Evolutionary conservation across 2,329 filamentous ascomycete genomes (phyloP), one percentile per base, ranked within the genome.

Genomic region (Talaromyces sp.): DNA sequence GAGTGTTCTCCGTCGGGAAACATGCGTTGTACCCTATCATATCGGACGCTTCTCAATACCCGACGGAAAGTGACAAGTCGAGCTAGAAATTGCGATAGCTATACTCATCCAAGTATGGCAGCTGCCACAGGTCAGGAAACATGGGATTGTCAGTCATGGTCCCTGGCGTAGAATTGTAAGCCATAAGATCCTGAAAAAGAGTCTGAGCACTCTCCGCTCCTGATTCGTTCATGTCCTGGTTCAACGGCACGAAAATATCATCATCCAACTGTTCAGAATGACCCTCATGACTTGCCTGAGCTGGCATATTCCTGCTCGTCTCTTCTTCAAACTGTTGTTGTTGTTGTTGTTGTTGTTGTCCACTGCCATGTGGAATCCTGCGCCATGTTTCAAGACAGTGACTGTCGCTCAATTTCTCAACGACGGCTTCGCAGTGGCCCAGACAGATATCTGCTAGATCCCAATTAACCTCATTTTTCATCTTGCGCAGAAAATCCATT

Each of bases 401-500:
- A 14, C 30, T 63, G 34, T 63, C 59, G 42, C 53, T 53, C 23
- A 63, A 28, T 42, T 66, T 68, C 16, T 64, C 62, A 6, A 67
- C 65, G 5, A 66, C 59, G 23, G 61, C 63, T 14, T 60, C 65
- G 44, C 65, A 67, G 54, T 65, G 66, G 18, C 60, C 59, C 9
- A 68, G 62, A 58, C 66, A 68, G 33, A 65, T 65, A 7, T 66
- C 64, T n/a, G 64, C 64, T 27, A 68, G 60, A 57, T 68, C 66
- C 66, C 66, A 68, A 18, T 65, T 63, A 10, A 62, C 56, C 28
- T 65, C 61, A 16, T 63, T 54, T n/a, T 65, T 65, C 18, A 60
- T 59, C 27, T 61, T 54, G 27, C 60, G 66, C 12, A 68, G 59
- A 18, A 63, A 63, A 57, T 63, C n/a, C 18, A 64, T 62, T 44